Evolutionary conservation across 108 stramenopile genomes (phyloP), one percentile per base, ranked within the genome.

Genomic region (Stephanodiscus triporus): DNA sequence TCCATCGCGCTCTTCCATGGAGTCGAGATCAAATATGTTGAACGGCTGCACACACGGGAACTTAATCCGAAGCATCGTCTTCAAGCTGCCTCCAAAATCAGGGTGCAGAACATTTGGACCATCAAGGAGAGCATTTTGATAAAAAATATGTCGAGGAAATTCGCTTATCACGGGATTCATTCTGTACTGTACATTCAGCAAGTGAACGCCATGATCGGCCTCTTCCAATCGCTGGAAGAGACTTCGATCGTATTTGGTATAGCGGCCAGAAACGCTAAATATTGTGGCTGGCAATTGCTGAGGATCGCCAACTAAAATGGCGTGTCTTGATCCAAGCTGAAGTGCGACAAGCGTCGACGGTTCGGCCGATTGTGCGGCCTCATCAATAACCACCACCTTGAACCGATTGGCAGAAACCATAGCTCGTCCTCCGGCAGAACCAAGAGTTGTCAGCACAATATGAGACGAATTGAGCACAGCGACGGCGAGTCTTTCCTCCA

Each of bases 111-210:
- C 87, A 42, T 85, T 85, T 34, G 63, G 63, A 13, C 85, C 89
- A 65, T 89, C 87, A 29, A 68, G 9, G 2, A 94, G 70, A 32
- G 60, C 51, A 26, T 82, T 84, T 19, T 68, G 55, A 70, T 94
- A 94, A 60, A 90, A 91, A 9, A 74, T 73, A 27, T 66, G 68
- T 20, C 89, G 88, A n/a, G 89, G 88, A 65, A 91, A 94, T 42
- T 65, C 77, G 10, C 84, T 75, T 8, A 94, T 91, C 56, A 53
- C 26, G 16, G 89, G 88, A 48, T 89, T 76, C 90, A 90, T 90
- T 34, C 95, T 60, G 81, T 96, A 95, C 81, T 97, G 97, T n/a
- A 85, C 86, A 63, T 97, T 92, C 26, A 97, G 75, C 81, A 97
- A 37, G 61, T 90, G 87, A 17, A 91, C 87, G n/a, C 84, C 68